Base-by-base conservation (phyloP, 1,284 basidiomycete species). In the Fomitopsis betulina region DNA sequence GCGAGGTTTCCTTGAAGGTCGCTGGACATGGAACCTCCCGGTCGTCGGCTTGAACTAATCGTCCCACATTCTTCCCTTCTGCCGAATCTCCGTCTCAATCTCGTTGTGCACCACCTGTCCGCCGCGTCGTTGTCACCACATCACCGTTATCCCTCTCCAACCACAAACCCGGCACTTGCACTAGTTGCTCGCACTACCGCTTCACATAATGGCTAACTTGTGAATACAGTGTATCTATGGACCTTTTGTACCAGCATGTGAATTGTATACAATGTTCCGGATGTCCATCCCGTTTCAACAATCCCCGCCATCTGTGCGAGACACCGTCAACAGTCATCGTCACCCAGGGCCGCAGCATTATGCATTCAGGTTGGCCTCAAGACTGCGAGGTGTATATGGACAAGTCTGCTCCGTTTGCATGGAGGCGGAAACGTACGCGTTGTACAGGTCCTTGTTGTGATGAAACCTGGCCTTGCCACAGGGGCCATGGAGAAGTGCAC, bases 1-100 rank as follows among this genome's bases (percentile, higher is more conserved):
- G 0, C 84, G 82, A 62, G 96, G 96, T 2, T 96, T 94, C 76
- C 76, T 89, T 51, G 96, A 98, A 61, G 93, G 87, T 19, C 77
- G 95, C 64, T 90, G 91, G 92, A 77, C 65, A 65, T 93, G 85
- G 89, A 91, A 91, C 67, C 75, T 76, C 9, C 23, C 72, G 7
- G 82, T 91, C 13, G 85, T 86, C 8, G 88, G 87, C 40, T 88
- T 89, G 59, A 76, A 79, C 50, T 59, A 33, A 59, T n/a, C 35
- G 51, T 35, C 32, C 19, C 33, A 10, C 49, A n/a, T 19, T 21
- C n/a, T 52, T 40, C 37, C 35, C 38, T 2, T 30, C 27, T 8
- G 5, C 27, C 27, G 27, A 30, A 30, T 30, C 27, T 30, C 27
- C 27, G 27, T 30, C 27, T 30, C 27, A 8, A 30, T 30, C 27